Conservation (phyloP, 2,329 filamentous ascomycete genomes). For the Sclerotinia glacialis region DNA sequence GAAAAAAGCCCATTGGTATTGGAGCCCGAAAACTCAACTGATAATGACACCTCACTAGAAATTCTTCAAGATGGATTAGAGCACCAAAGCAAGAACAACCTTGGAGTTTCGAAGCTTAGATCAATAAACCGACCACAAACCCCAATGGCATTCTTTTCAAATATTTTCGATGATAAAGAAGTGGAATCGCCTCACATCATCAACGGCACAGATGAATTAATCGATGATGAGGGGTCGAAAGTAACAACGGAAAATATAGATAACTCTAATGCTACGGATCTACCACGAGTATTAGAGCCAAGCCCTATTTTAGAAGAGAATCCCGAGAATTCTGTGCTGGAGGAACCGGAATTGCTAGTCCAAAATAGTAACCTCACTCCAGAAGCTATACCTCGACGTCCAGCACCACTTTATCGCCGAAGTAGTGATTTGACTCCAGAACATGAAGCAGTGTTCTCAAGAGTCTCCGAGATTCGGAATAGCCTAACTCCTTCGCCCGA, state of each 20-base stretch:
- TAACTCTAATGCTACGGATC: constrained; percentile 16
- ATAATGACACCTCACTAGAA: neutral
- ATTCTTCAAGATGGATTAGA: neutral
- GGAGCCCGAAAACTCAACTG: no score
- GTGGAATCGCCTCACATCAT: constrained; percentile 24
- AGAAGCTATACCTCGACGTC: neutral
- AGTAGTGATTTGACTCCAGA: constrained; percentile 13
- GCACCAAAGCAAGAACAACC: neutral
- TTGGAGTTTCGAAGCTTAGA: neutral
- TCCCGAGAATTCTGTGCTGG: neutral
- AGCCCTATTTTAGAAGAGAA: neutral
- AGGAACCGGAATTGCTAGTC: neutral
- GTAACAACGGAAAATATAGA: neutral
- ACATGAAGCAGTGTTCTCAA: constrained; percentile 21
- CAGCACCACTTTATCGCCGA: constrained; percentile 6
- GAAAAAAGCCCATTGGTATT: neutral
- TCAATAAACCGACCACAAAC: neutral
- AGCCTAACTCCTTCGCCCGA: constrained; percentile 8
- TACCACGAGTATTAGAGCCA: constrained; percentile 10
- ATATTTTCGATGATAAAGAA: neutral
- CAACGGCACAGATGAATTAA: constrained; percentile 22
- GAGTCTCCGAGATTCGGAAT: constrained; percentile 14
- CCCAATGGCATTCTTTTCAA: neutral
- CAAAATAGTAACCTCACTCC: neutral
- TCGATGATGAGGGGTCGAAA: constrained; percentile 6